phyloP scores from a whole-genome alignment of 1,139 yeast genomes.

The Taiozyma sp. region DNA sequence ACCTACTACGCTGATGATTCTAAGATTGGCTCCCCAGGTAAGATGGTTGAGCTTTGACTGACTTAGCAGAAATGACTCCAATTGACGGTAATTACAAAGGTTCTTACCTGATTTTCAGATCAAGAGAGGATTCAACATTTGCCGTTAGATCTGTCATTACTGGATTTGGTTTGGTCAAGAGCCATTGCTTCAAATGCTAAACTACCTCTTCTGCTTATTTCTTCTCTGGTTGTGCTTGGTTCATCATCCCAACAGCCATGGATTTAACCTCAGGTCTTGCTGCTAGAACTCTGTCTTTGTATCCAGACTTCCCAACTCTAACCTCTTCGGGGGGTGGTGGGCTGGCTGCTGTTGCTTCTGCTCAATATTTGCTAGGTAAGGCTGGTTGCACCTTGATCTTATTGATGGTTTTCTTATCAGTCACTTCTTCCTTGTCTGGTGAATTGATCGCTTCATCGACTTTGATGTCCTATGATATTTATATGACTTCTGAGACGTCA shows the following conservation, averaged over 20 bases:
- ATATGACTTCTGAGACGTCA: slow-evolving; percentile 40
- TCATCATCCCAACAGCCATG: slow-evolving; percentile 38
- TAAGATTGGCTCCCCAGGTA: slow-evolving; percentile 42
- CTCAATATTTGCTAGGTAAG: slow-evolving; percentile 38
- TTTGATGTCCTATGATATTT: slow-evolving; percentile 41
- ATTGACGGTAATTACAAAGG: slow-evolving; percentile 43
- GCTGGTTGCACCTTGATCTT: slow-evolving; percentile 40
- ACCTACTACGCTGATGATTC: slow-evolving; percentile 35
- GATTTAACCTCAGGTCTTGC: slow-evolving; percentile 40
- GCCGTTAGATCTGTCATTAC: slow-evolving; percentile 32
- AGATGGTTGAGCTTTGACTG: slow-evolving; percentile 40
- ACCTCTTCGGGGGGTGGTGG: slow-evolving; percentile 31
- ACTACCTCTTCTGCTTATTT: slow-evolving; percentile 37
- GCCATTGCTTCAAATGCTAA: slow-evolving; percentile 39
- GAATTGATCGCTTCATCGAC: slow-evolving; percentile 47
- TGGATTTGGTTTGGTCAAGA: slow-evolving; percentile 35
- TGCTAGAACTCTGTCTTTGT: slow-evolving; percentile 30
- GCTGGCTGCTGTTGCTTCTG: slow-evolving; percentile 39
- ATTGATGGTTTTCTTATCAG: slow-evolving; percentile 45
- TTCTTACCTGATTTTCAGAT: slow-evolving; percentile 41
- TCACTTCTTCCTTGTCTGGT: slow-evolving; percentile 45
- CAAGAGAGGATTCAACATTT: slow-evolving; percentile 37
- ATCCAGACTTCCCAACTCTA: slow-evolving; percentile 29
- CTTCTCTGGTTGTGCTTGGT: slow-evolving; percentile 43
- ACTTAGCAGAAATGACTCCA: slow-evolving; percentile 30